phyloP scores from a whole-genome alignment of 2,329 filamentous ascomycete species.

The Aspergillus tubingensis region DNA sequence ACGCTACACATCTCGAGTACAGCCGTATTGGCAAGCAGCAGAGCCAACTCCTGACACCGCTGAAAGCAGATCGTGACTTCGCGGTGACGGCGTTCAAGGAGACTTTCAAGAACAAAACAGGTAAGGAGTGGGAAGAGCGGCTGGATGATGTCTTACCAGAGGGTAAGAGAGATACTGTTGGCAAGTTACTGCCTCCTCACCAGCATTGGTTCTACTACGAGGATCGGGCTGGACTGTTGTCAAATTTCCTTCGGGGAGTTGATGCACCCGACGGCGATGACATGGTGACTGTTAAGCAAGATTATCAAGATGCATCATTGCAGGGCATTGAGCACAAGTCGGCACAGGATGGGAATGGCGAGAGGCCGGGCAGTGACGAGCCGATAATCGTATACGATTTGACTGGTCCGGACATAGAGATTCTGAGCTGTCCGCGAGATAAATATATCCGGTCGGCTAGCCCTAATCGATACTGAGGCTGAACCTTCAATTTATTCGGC shows the following conservation, averaged over 20 bases:
- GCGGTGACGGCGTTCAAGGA: constrained; percentile 56
- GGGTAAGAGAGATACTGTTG: constrained; percentile 27
- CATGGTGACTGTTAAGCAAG: neutral
- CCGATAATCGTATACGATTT: neutral
- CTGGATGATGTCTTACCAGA: constrained; percentile 18
- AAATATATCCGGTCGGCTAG: neutral
- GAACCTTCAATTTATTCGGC: too few species aligned
- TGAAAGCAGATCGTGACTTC: constrained; percentile 32
- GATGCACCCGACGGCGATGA: neutral
- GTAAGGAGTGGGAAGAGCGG: constrained; percentile 59
- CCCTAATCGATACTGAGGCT: neutral
- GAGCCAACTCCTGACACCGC: constrained; percentile 36
- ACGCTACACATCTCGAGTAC: constrained; percentile 60
- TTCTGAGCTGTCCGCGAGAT: neutral
- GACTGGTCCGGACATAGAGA: neutral
- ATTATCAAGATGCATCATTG: neutral
- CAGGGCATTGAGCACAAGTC: neutral
- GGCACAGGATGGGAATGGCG: neutral
- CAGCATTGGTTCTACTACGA: constrained; percentile 38
- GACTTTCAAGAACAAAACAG: constrained; percentile 62
- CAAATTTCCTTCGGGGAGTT: constrained; percentile 21
- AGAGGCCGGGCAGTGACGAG: neutral
- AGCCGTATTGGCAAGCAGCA: constrained; percentile 33
- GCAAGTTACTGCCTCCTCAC: constrained; percentile 26
- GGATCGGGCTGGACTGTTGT: constrained; percentile 22